Base-by-base conservation (phyloP, 225 moss, liverwort and hornwort genomes). In the Climacium dendroides region DNA sequence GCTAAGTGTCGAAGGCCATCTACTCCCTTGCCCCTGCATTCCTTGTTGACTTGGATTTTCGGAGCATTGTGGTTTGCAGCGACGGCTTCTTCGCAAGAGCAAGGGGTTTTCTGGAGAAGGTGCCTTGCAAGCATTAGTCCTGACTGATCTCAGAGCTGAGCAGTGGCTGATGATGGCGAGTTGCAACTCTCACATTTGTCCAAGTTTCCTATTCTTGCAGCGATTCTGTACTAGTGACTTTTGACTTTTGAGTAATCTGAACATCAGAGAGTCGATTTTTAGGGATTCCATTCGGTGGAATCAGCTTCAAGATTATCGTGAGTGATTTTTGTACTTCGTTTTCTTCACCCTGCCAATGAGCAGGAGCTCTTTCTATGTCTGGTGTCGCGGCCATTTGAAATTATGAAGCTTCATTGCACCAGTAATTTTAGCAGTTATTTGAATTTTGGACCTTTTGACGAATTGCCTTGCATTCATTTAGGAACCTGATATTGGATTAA, bases 41-140 rank as follows among this genome's bases (percentile, higher is more conserved):
- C 74, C 89, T 82, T 85, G 78, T 79, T 58, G 74, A 54, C 62
- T 86, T 83, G 81, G 82, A 83, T 87, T 87, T 89, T 92, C 87
- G 83, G 82, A 83, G 92, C 85, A 88, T 79, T 83, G 74, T 66
- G 63, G 57, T 79, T 88, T 83, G 62, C 69, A 80, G 89, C 76
- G 61, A 88, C 60, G 80, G 75, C 83, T 55, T 83, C 74, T 72
- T 78, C 29, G 82, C 69, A 69, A 73, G 74, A 90, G 85, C 71
- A 34, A 54, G 54, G 8, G 15, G 19, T 74, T 79, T 47, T 73
- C 35, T 78, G 81, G 37, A 78, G 57, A 72, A 64, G 45, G 43
- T 75, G 75, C 80, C 66, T 84, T 84, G 76, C 84, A 84, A 70
- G 62, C 60, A 65, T 52, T 74, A 60, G 79, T 57, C 67, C 79